phyloP scores from a whole-genome alignment of 441 rosid species.

The Capsella rubella region DNA sequence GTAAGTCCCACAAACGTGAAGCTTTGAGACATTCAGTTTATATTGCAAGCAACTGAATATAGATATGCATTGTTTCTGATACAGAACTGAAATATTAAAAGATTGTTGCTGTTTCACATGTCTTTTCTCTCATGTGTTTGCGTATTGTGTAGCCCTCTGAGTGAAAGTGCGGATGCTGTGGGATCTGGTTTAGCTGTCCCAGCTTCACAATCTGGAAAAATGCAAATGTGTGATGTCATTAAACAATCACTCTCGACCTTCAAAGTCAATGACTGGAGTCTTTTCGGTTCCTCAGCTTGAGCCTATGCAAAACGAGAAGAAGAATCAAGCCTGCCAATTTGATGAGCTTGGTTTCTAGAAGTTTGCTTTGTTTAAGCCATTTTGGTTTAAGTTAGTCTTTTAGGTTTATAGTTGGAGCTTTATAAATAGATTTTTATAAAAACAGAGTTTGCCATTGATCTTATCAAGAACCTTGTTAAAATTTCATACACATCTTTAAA shows the following conservation, averaged over 20 bases:
- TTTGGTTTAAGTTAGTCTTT: not conserved
- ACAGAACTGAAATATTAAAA: not conserved
- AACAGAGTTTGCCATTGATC: too few relatives aligned
- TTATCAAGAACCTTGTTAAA: too few relatives aligned
- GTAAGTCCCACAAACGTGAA: constrained; percentile 49
- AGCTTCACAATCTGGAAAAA: constrained; percentile 63
- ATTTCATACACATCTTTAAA: too few relatives aligned
- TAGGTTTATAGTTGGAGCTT: not conserved
- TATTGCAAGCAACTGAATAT: not conserved
- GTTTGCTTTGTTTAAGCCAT: not conserved
- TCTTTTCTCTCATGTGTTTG: constrained; percentile 13
- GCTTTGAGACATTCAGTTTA: not conserved
- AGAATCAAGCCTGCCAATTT: not conserved
- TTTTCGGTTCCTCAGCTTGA: constrained; percentile 53
- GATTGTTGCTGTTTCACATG: constrained; percentile 7
- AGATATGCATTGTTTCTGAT: not conserved
- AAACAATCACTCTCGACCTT: constrained; percentile 70
- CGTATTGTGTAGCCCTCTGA: constrained; percentile 66
- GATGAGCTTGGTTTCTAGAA: not conserved
- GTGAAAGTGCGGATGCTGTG: constrained; percentile 74
- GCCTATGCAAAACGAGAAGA: not conserved
- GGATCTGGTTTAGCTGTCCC: constrained; percentile 76
- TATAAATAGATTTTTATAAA: not conserved
- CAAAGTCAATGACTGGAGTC: constrained; percentile 80
- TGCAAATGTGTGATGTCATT: constrained; percentile 75